phyloP scores from a whole-genome alignment of 108 stramenopile species.

The Epithemia pelagica region DNA sequence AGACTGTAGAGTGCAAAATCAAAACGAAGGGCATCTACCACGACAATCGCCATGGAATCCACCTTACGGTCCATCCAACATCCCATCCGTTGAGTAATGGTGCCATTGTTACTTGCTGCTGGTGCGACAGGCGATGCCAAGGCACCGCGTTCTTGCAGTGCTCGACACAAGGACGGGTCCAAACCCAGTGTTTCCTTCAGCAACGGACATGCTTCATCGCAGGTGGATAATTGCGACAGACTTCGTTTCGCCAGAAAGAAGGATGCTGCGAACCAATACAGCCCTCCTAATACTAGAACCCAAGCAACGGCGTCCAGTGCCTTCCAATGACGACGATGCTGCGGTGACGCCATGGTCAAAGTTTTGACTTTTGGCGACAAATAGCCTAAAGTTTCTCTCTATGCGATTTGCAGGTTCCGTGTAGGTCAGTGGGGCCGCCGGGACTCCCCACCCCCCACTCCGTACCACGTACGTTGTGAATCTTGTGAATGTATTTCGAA shows the following conservation, averaged over 20 bases:
- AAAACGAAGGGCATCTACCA: constrained; percentile 93
- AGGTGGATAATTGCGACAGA: constrained; percentile 34
- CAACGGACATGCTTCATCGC: constrained; percentile 39
- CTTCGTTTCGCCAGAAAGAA: constrained; percentile 51
- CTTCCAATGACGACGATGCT: no score
- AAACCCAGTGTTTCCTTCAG: constrained; percentile 9
- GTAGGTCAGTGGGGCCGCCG: no score
- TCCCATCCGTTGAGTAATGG: constrained; percentile 25
- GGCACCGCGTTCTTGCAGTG: background rate
- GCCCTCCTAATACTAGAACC: constrained; percentile 15
- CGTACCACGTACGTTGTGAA: no score
- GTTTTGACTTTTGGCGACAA: no score
- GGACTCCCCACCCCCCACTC: no score
- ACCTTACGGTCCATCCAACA: constrained; percentile 77
- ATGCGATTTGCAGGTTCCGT: no score
- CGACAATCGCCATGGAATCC: constrained; percentile 76
- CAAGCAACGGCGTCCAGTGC: background rate
- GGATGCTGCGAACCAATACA: constrained; percentile 44
- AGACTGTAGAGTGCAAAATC: constrained; percentile 84
- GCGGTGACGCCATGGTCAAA: no score
- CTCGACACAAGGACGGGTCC: no score
- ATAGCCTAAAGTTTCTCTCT: no score
- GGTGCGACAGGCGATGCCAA: background rate
- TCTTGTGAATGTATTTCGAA: no score
- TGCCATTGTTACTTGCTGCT: background rate